phyloP scores from a whole-genome alignment of 768 basidiomycete species.

The Megacollybia marginata region DNA sequence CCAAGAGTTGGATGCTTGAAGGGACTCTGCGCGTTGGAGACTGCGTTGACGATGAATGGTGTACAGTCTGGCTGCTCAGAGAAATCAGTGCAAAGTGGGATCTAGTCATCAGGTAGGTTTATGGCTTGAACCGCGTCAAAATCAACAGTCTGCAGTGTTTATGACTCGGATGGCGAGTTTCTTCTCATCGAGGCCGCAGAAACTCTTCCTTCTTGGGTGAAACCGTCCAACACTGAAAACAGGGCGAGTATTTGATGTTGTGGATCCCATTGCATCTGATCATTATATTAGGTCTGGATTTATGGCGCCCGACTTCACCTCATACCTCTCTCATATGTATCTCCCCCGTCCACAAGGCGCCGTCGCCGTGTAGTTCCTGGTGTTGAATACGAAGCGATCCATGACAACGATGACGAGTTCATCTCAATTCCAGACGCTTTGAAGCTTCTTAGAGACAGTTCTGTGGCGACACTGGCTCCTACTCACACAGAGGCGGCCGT shows the following conservation, averaged over 20 bases:
- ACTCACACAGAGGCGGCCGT: conserved; percentile 53
- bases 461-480: conserved; percentile 52
- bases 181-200: conserved; percentile 95
- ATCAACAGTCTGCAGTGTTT: conserved; percentile 36
- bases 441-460: conserved; percentile 46
- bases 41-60: conserved; percentile 98
- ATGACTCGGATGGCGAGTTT: conserved; percentile 94
- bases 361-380: conserved; percentile 37
- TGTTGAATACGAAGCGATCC: conserved; percentile 27
- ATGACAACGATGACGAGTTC: conserved; percentile 38
- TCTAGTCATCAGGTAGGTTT: conserved; percentile 63
- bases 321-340: conserved; percentile 71
- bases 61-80: conserved; percentile 80
- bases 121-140: background rate
- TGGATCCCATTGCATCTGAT: conserved; percentile 19
- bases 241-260: conserved; percentile 56
- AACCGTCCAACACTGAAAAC: conserved; percentile 86
- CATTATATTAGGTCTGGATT: conserved; percentile 83
- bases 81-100: conserved; percentile 77
- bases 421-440: conserved; percentile 59
- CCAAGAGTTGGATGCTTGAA: conserved; percentile 54
- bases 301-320: conserved; percentile 77
- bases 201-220: conserved; percentile 81
- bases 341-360: conserved; percentile 52
- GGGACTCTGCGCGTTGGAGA: conserved; percentile 91